These are phyloP conservation scores for Talaromyces sp. DNA, from an alignment of 2,329 filamentous ascomycete species.

Conservation along the genomic window DNA sequence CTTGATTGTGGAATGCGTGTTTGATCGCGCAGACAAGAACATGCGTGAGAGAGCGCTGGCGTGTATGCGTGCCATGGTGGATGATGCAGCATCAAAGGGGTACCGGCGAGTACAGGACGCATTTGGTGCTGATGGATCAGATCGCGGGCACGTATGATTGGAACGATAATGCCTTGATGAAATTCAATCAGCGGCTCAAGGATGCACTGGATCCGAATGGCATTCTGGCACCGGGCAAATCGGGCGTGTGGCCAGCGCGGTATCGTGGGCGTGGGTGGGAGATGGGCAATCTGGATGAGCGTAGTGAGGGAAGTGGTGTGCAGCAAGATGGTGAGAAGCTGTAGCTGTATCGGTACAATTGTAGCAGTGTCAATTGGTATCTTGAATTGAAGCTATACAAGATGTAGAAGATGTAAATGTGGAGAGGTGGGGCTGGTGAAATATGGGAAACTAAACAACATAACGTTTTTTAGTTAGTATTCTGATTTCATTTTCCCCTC, in stretches of 20 bases:
- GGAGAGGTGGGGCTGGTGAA: neutral
- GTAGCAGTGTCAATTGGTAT: neutral
- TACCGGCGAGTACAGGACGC: constrained; percentile 10
- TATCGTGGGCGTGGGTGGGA: constrained; percentile 10
- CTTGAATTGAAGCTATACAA: neutral
- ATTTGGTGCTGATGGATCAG: constrained; percentile 11
- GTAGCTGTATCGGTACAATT: neutral
- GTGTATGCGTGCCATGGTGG: constrained; percentile 9
- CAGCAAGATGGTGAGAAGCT: neutral
- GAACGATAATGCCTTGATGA: constrained; percentile 36
- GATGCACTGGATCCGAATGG: constrained; percentile 44
- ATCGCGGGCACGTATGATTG: constrained; percentile 41
- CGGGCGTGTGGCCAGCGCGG: constrained; percentile 36
- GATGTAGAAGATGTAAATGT: neutral
- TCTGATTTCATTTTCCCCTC: too few relatives aligned
- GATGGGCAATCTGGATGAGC: neutral
- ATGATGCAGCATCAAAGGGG: constrained; percentile 7
- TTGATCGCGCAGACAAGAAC: constrained; percentile 9
- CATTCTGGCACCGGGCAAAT: constrained; percentile 43
- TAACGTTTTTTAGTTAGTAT: too few relatives aligned
- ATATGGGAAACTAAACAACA: neutral
- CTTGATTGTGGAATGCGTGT: constrained; percentile 9
- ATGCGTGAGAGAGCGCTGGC: constrained; percentile 3
- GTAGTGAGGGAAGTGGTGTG: constrained; percentile 5
- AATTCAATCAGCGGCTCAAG: constrained; percentile 42